Evolutionary conservation across 1,284 basidiomycete species (phyloP).

Genomic region (Fomitopsis pinicola): DNA sequence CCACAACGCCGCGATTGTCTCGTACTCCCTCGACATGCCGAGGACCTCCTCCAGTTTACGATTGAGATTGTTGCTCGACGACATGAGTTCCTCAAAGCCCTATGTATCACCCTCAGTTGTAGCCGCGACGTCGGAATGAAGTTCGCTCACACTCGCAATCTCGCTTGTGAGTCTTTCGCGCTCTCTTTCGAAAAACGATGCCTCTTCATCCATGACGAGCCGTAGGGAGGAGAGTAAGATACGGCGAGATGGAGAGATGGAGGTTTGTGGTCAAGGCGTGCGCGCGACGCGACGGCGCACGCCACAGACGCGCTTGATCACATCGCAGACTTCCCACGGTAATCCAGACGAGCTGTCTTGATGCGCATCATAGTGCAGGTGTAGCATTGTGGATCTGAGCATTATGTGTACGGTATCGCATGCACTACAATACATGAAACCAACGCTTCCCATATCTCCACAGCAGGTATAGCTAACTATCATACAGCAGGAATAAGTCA

Average conservation of each 20-base stretch:
- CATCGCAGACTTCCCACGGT: background rate
- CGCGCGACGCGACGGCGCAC: background rate
- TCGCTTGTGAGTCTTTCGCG: slow-evolving; percentile 69
- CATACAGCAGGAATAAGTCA: slow-evolving; percentile 21
- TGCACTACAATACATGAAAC: slow-evolving; percentile 6
- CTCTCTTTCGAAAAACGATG: slow-evolving; percentile 73
- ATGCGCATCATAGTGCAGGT: background rate
- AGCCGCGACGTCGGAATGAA: slow-evolving; percentile 1
- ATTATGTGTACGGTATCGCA: background rate
- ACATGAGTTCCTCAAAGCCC: slow-evolving; percentile 89
- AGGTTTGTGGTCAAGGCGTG: background rate
- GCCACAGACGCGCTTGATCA: background rate
- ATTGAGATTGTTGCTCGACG: slow-evolving; percentile 86
- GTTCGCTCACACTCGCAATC: slow-evolving; percentile 58
- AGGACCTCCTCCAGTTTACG: slow-evolving; percentile 90
- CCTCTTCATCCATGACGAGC: slow-evolving; percentile 42
- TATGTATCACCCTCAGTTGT: slow-evolving; percentile 26
- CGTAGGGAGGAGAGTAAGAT: background rate
- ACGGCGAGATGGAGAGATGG: background rate
- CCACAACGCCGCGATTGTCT: slow-evolving; percentile 87
- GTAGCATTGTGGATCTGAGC: slow-evolving; percentile 1
- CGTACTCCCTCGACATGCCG: slow-evolving; percentile 90
- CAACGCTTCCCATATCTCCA: slow-evolving; percentile 17
- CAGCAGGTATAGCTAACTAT: slow-evolving; percentile 19
- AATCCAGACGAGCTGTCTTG: background rate